phyloP scores from a whole-genome alignment of 225 moss, liverwort and hornwort genomes.

The Pleurozium schreberi region DNA sequence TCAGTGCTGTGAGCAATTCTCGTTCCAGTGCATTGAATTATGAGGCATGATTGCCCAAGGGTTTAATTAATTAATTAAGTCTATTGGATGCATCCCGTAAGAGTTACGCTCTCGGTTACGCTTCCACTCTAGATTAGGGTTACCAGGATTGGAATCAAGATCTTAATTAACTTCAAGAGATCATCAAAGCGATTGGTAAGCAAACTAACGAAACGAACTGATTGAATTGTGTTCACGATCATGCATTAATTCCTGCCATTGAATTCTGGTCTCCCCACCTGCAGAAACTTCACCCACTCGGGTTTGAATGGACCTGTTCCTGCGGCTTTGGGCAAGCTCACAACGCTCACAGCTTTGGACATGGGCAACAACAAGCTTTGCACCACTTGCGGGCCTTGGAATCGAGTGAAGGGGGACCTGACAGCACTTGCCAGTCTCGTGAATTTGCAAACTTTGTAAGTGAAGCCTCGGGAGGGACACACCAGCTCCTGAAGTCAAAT shows the following conservation, averaged over 20 bases:
- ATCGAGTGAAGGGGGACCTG: slow-evolving; percentile 21
- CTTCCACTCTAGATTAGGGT: not conserved
- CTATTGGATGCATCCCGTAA: no score
- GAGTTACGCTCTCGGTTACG: not conserved
- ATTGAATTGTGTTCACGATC: no score
- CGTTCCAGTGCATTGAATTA: not conserved
- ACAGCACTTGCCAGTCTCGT: not conserved
- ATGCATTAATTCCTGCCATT: no score
- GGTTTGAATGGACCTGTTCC: slow-evolving; percentile 20
- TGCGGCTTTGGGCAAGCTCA: slow-evolving; percentile 14
- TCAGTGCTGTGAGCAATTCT: not conserved
- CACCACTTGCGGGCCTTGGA: slow-evolving; percentile 20
- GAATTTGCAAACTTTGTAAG: slow-evolving; percentile 27
- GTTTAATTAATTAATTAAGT: no score
- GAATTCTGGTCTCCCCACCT: no score
- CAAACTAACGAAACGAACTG: no score
- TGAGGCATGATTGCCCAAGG: not conserved
- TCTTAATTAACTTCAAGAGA: no score
- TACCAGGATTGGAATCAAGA: not conserved
- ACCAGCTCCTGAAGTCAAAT: not conserved
- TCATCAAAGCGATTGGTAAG: no score
- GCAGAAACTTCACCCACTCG: slow-evolving; percentile 26
- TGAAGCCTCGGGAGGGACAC: not conserved
- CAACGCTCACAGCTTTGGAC: slow-evolving; percentile 15
- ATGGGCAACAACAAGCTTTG: slow-evolving; percentile 30